Evolutionary conservation across 2,329 filamentous ascomycete species (phyloP), one percentile per base, ranked within the genome.

Genomic region (Xylariaceae sp.): DNA sequence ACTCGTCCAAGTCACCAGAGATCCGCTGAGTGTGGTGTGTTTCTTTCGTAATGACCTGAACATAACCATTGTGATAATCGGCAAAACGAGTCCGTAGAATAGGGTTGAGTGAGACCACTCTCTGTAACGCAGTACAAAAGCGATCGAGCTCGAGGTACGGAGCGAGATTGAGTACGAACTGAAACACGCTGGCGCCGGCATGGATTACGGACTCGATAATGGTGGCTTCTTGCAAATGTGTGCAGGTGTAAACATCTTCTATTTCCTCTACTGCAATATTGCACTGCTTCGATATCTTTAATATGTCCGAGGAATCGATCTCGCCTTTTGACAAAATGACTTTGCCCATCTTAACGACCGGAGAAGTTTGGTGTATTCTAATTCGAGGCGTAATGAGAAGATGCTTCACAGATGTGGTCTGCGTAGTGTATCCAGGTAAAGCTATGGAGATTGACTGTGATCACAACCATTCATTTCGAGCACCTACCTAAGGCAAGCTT

Each of bases 241-340:
- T 59, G 22, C 57, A 59, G 13, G 14, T 9, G 53, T 59, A 59
- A n/a, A 56, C 47, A 42, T 58, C 52, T 22, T 53, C 50, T 17
- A 59, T 54, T 33, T 47, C 16, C 5, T 38, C 44, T 2, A 31
- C 11, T 9, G 38, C 19, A 13, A 57, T 45, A n/a, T 40, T 17
- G 42, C 56, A 59, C 13, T 19, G 22, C 34, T 47, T 40, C 12
- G 56, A 34, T 14, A 59, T 51, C 17, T 55, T 39, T 16, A 6
- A 28, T 1, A 56, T n/a, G 18, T 31, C 48, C 34, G 13, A 14
- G 16, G 11, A 13, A 41, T 50, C 42, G 33, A 56, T 42, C 9
- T 54, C 47, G 19, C n/a, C 13, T 14, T 44, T 16, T 12, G 45
- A 50, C 42, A 53, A 43, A 12, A 55, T 13, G 13, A 5, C 3